These are phyloP conservation scores for Trichoderma sp. DNA, from an alignment of 2,329 filamentous ascomycete genomes.

Conservation along the genomic window DNA sequence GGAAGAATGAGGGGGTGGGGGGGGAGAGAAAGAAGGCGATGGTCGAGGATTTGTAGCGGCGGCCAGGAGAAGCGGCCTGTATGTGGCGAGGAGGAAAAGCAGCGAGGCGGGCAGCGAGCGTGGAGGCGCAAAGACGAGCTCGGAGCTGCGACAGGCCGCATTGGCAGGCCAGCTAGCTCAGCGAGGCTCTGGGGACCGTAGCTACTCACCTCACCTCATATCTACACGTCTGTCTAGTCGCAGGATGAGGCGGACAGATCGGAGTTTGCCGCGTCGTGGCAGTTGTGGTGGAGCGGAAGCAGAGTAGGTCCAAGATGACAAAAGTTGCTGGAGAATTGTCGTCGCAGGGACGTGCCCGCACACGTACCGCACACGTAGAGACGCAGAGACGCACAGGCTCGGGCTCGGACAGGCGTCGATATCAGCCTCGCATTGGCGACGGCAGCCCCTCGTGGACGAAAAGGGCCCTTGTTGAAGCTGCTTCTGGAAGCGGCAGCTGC, in stretches of 20 bases:
- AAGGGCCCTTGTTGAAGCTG: slow-evolving; percentile 14
- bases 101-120: neutral
- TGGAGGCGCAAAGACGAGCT: slow-evolving; percentile 27
- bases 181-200: neutral
- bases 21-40: neutral
- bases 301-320: slow-evolving; percentile 7
- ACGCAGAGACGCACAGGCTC: slow-evolving; percentile 5
- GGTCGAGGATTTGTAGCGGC: neutral
- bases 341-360: slow-evolving; percentile 13
- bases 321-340: slow-evolving; percentile 13
- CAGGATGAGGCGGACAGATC: slow-evolving; percentile 12
- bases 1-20: slow-evolving; percentile 19
- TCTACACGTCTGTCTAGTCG: slow-evolving; percentile 7
- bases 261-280: slow-evolving; percentile 17
- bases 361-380: slow-evolving; percentile 10
- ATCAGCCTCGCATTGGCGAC: slow-evolving; percentile 24
- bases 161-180: slow-evolving; percentile 9
- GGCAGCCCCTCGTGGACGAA: slow-evolving; percentile 2
- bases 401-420: slow-evolving; percentile 14
- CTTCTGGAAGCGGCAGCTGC: slow-evolving; percentile 25
- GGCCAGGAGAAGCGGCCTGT: neutral
- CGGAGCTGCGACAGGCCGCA: slow-evolving; percentile 22
- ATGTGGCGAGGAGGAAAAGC: neutral
- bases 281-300: slow-evolving; percentile 25
- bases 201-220: slow-evolving; percentile 30